Evolutionary conservation across 148 eudicot species (phyloP), one percentile per base, ranked within the genome.

Genomic region (Bassia scoparia): DNA sequence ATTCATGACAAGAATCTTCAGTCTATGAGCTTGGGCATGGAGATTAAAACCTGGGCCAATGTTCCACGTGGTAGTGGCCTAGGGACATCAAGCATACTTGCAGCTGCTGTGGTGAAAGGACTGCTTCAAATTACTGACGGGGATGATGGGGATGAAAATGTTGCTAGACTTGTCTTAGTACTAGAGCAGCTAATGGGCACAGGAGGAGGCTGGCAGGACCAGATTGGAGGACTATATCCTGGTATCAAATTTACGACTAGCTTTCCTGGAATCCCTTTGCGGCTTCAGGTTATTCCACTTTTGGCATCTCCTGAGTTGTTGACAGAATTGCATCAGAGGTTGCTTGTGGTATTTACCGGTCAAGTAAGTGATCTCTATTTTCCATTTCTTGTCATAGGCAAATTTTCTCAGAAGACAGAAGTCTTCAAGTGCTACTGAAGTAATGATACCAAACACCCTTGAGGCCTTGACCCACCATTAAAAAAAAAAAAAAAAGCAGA

Each of bases 201-300:
- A 33, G 99, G 99, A 15, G 99, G 99, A 66, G 99, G 99, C 50
- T 95, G 99, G 99, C 99, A 95, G 78, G 99, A 92, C 79, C 97
- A 95, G 79, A 90, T 95, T 68, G 99, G 99, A 65, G 99, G 99
- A 49, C 79, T 95, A 44, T 92, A 95, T 74, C 94, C 97, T 70
- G 92, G 99, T 58, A 92, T 95, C 55, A 95, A 95, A 70, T 84
- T 86, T 68, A 90, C 96, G 4, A 78, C 88, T 46, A 91, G 99
- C 87, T 89, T 88, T 74, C 99, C 99, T 26, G 99, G 99, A 68
- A 82, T 92, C 58, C 99, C 97, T 30, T 81, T 95, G 87, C 83
- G 94, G 61, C 96, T 95, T 79, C 97, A 91, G 75, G 97, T 95
- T 74, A 72, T 81, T 73, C 96, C 97, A 21, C 81, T 95, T 48